Evolutionary conservation across 208 protist genomes (phyloP).

Genomic region (Wallacemonas sp.): DNA sequence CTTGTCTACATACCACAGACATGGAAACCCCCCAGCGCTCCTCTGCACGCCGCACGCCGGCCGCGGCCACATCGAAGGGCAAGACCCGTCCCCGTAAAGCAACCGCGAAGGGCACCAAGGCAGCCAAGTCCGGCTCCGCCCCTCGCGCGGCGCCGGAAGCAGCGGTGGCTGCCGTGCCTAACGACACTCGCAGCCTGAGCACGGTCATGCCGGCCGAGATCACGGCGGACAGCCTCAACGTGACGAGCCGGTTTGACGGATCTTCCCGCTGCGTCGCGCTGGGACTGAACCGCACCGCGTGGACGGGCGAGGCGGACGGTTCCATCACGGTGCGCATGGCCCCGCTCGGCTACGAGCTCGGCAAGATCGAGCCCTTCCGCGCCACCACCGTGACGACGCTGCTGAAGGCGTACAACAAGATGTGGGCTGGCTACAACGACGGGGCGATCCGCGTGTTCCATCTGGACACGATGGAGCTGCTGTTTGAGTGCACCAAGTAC

Average conservation of each 20-base stretch:
- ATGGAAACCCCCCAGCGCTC: slow-evolving; percentile 10
- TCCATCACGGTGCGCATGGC: slow-evolving; percentile 41
- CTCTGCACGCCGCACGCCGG: not conserved
- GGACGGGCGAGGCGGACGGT: slow-evolving; percentile 66
- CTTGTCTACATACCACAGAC: too few species aligned
- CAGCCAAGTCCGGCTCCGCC: not conserved
- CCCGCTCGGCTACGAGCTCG: slow-evolving; percentile 35
- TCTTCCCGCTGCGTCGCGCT: slow-evolving; percentile 54
- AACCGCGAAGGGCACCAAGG: not conserved
- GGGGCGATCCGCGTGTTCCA: slow-evolving; percentile 57
- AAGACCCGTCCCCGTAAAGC: slow-evolving; percentile 8
- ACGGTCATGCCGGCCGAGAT: slow-evolving; percentile 12
- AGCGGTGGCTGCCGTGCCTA: not conserved
- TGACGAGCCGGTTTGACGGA: slow-evolving; percentile 39
- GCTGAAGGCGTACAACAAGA: slow-evolving; percentile 23
- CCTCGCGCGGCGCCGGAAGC: not conserved
- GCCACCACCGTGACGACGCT: slow-evolving; percentile 20
- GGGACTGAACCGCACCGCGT: slow-evolving; percentile 42
- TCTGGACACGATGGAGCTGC: slow-evolving; percentile 14
- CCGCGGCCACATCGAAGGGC: not conserved
- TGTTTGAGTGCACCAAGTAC: slow-evolving; percentile 54
- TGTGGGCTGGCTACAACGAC: slow-evolving; percentile 67
- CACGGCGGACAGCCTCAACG: slow-evolving; percentile 23
- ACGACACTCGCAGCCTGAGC: slow-evolving; percentile 2
- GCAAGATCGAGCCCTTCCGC: slow-evolving; percentile 21